Base-by-base conservation (phyloP, 2,329 filamentous ascomycete genomes). In the Colletotrichum incanum region DNA sequence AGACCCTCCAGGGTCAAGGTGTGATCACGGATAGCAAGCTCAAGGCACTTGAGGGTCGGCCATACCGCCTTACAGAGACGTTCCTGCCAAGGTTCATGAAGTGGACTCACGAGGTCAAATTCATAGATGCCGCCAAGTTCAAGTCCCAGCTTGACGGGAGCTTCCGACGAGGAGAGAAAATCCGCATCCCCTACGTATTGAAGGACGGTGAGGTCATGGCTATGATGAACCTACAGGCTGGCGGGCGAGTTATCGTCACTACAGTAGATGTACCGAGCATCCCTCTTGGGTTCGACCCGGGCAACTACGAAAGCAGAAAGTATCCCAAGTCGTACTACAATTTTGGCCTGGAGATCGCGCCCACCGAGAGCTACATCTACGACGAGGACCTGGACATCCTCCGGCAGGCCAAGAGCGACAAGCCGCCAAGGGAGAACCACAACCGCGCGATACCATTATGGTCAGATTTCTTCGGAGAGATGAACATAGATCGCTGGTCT, bases 281-380 rank as follows among this genome's bases (percentile, higher is more conserved):
- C 39, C 90, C 91, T 2, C 92, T 93, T 78, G 93, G 93, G 1
- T 93, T 94, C 76, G 88, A 90, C 65, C 91, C 92, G 9, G 89
- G 89, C 20, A 90, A 93, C 74, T 95, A 95, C 80, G 90, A 93
- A 76, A 92, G 91, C 28, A 87, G 92, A 67, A 89, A 90, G 70
- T 91, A 92, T 73, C 89, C 93, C 45, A 92, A 92, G 75, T 86
- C 86, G 43, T 89, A 90, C 75, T 87, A 93, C 61, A 88, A 89
- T 74, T 94, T 93, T 80, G 85, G 87, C 12, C 83, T 94, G 45
- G 85, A 88, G 54, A 85, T 91, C 26, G 81, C 85, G 1, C 91
- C 91, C 1, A 93, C 91, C 0, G 78, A 82, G 9, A 78, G 74
- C 0, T 95, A 94, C 78, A 76, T 88, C 18, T 89, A 85, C 76